Evolutionary conservation across 2,329 filamentous ascomycete genomes (phyloP).

Genomic region (Fusarium secorum): DNA sequence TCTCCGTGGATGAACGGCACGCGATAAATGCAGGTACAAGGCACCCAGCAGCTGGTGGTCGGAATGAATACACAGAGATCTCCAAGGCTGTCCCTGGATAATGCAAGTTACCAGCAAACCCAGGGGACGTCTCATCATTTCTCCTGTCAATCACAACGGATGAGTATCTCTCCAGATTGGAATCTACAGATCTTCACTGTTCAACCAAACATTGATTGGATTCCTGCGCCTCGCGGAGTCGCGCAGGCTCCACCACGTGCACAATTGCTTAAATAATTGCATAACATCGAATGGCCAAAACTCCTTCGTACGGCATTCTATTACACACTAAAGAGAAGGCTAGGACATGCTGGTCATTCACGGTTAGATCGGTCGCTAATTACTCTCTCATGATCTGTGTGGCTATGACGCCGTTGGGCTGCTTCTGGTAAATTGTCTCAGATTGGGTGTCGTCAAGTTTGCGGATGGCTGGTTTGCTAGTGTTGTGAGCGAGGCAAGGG

Average conservation of each 20-base stretch:
- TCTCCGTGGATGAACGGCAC: constrained; percentile 6
- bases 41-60: constrained; percentile 3
- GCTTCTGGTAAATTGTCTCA: constrained; percentile 29
- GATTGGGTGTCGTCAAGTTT: constrained; percentile 18
- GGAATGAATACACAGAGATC: constrained; percentile 33
- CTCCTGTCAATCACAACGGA: constrained; percentile 33
- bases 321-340: constrained; percentile 2
- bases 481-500: constrained; percentile 25
- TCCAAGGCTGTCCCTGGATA: constrained; percentile 9
- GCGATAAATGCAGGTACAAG: constrained; percentile 37
- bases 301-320: constrained; percentile 23
- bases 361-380: constrained; percentile 14
- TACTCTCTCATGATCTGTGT: background rate
- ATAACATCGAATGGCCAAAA: constrained; percentile 20
- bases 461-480: constrained; percentile 24
- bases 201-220: constrained; percentile 30
- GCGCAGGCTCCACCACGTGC: constrained; percentile 22
- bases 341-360: background rate
- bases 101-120: background rate
- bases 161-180: constrained; percentile 24
- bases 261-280: constrained; percentile 11
- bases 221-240: constrained; percentile 25
- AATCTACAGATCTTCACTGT: constrained; percentile 35
- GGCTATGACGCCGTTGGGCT: constrained; percentile 26
- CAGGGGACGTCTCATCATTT: constrained; percentile 13